Conservation (phyloP, 306 rosid species). For the Biancaea sappan region DNA sequence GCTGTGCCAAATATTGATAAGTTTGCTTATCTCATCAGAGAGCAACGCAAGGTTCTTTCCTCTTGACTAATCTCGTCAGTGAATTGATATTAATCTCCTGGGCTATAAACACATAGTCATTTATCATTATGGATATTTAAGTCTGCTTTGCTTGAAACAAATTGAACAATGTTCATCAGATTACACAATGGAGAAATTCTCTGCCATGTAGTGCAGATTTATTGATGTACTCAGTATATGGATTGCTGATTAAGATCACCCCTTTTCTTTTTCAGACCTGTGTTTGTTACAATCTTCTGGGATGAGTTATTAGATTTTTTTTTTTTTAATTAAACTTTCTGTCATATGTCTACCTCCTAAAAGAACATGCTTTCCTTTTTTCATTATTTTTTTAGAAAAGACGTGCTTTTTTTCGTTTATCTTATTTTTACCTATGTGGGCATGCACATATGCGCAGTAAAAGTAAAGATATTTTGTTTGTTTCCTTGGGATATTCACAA, state of each 20-base stretch:
- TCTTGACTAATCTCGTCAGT: not conserved
- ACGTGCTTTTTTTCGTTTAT: not conserved
- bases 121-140: not conserved
- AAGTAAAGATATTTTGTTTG: not conserved
- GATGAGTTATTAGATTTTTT: not conserved
- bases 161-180: not conserved
- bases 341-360: not conserved
- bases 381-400: not conserved
- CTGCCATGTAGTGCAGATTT: not conserved
- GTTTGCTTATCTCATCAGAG: conserved; percentile 70
- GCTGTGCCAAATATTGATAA: conserved; percentile 92
- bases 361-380: not conserved
- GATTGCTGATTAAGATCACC: not conserved
- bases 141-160: not conserved
- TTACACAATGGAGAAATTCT: not conserved
- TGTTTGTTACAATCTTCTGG: not conserved
- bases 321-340: not conserved
- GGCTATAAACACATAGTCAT: not conserved
- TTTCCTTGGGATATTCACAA: not conserved
- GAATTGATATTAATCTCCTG: not conserved
- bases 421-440: not conserved
- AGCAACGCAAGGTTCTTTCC: conserved; percentile 67
- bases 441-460: not conserved
- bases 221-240: not conserved
- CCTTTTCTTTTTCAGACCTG: not conserved